phyloP scores from a whole-genome alignment of 2,329 filamentous ascomycete genomes.

The Penicillium janthinellum region DNA sequence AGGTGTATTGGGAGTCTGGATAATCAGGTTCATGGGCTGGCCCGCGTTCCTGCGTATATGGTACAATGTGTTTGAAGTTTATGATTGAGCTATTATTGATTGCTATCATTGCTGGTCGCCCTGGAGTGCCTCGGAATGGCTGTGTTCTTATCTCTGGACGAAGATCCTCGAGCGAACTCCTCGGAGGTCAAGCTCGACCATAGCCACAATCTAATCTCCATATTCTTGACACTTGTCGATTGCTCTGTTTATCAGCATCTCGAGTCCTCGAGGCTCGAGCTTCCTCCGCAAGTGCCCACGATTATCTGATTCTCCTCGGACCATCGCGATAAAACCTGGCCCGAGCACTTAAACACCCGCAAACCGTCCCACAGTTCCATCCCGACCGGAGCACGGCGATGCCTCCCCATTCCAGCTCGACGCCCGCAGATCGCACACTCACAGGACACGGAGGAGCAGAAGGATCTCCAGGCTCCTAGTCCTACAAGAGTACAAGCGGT shows the following conservation, averaged over 20 bases:
- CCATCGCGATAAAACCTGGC: conserved; percentile 8
- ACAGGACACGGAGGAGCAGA: not conserved
- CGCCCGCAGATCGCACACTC: conserved; percentile 19
- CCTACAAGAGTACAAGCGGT: no score
- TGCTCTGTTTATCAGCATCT: no score
- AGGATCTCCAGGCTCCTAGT: not conserved
- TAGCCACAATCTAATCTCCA: not conserved
- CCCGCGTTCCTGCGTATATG: not conserved
- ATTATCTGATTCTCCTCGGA: not conserved
- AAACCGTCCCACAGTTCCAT: conserved; percentile 14
- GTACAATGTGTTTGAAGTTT: not conserved
- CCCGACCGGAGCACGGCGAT: conserved; percentile 13
- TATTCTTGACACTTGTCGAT: not conserved
- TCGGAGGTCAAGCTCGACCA: not conserved
- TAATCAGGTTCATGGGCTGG: not conserved
- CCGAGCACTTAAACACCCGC: conserved; percentile 10
- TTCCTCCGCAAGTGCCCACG: no score
- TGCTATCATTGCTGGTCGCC: not conserved
- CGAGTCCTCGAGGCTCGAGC: no score
- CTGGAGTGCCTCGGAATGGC: no score
- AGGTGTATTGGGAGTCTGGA: not conserved
- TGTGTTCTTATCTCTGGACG: not conserved
- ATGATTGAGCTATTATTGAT: not conserved
- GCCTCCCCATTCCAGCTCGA: conserved; percentile 13
- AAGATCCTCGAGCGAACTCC: not conserved